Evolutionary conservation across 139 green algal species (phyloP).

Genomic region (Coelastrella sp.): DNA sequence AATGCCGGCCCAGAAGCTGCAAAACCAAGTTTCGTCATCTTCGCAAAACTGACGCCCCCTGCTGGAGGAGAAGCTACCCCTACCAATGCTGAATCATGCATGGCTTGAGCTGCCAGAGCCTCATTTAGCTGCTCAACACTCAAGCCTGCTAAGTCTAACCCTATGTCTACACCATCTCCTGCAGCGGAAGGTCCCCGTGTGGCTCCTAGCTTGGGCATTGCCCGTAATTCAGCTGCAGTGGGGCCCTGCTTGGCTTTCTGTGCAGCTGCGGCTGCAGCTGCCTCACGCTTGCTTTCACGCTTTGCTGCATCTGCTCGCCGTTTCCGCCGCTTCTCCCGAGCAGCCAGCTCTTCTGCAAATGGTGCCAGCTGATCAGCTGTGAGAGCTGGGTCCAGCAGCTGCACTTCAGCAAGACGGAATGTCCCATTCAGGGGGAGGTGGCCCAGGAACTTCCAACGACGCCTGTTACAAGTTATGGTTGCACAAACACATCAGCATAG

Average conservation of each 20-base stretch:
- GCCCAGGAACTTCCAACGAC: conserved; percentile 67
- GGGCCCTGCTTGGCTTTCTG: conserved; percentile 50
- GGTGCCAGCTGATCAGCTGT: conserved; percentile 69
- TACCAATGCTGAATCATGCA: conserved; percentile 44
- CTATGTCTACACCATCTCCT: not conserved
- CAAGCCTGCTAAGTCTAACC: not conserved
- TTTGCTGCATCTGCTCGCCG: conserved; percentile 48
- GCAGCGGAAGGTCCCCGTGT: not conserved
- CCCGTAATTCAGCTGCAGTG: conserved; percentile 64
- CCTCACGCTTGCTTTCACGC: conserved; percentile 53
- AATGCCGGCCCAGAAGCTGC: conserved; percentile 76
- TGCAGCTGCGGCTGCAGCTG: conserved; percentile 54
- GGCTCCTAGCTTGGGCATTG: conserved; percentile 49
- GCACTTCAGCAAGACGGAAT: conserved; percentile 69
- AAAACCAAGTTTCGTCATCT: conserved; percentile 78
- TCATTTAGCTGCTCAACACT: conserved; percentile 32
- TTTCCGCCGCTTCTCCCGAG: conserved; percentile 62
- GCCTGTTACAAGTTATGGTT: no score
- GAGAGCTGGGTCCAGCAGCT: conserved; percentile 57
- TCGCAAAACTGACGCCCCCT: conserved; percentile 74
- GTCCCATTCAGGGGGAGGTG: conserved; percentile 77
- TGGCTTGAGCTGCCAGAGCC: conserved; percentile 15
- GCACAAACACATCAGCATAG: no score
- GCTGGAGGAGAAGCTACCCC: not conserved
- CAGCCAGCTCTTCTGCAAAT: conserved; percentile 76